Evolutionary conservation across 345 rosid species (phyloP), one percentile per base, ranked within the genome.

Genomic region (Lepidium sativum): DNA sequence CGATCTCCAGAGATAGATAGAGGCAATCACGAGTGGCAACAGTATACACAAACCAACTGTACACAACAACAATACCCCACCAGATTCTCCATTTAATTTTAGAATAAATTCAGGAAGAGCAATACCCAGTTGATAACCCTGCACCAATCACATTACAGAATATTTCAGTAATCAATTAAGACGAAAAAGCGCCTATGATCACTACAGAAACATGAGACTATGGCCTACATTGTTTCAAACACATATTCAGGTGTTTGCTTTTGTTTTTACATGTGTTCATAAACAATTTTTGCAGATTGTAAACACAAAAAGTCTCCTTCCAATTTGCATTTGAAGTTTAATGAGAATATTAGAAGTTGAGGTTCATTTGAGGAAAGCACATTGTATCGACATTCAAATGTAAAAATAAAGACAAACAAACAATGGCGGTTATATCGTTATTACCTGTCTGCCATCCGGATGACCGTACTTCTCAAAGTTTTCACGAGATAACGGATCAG

Each of bases 401-500:
- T 25, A 27, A 15, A 45, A 31, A 29, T 21, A 14, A 51, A 29
- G 6, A 4, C 38, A 50, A 35, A 37, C 13, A 63, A 63, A 23
- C 15, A 54, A 18, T 16, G 18, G 1, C 40, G 60, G 60, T 17
- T 64, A 52, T 5, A 34, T 42, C 2, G 2, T 71, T 9, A 63
- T 32, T 74, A 85, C 99, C 89, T 91, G 96, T 79, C 88, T 91
- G 29, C 99, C 99, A 79, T 95, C 97, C 1, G 97, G 99, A 79
- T 95, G 99, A 31, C 99, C 99, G 56, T 94, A 94, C 72, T 88
- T 94, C 81, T 94, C 99, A 78, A 77, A 94, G 81, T 91, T 95
- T 81, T 91, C 97, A 35, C 91, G 97, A 38, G 97, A 90, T 42
- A 85, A 34, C 6, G 97, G 96, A 73, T 95, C 95, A 20, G 96